These are phyloP conservation scores for Tarenaya hassleriana DNA, from an alignment of 345 rosid genomes.

Conservation along the genomic window DNA sequence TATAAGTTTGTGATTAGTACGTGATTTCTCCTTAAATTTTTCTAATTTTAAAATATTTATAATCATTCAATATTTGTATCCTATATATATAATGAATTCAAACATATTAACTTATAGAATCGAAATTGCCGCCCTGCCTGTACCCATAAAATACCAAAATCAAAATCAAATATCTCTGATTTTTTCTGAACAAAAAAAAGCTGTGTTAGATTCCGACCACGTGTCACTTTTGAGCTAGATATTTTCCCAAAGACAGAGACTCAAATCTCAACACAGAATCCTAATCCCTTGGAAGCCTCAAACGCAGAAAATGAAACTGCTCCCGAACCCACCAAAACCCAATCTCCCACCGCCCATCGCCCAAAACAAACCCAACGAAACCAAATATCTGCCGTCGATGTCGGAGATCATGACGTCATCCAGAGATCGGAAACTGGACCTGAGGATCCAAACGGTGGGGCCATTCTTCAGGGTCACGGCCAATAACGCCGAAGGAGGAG, in stretches of 20 bases:
- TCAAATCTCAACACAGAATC: conserved; percentile 4
- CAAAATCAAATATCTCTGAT: too few species aligned
- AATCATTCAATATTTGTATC: too few species aligned
- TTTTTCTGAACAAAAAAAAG: too few species aligned
- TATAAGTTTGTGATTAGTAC: too few species aligned
- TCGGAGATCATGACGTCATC: conserved; percentile 58
- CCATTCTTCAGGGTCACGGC: conserved; percentile 83
- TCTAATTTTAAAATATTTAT: too few species aligned
- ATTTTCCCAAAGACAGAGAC: neutral
- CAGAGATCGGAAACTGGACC: conserved; percentile 62
- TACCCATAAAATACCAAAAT: too few species aligned
- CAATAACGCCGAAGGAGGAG: conserved; percentile 45
- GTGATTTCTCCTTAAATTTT: too few species aligned
- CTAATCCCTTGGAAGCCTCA: too few species aligned
- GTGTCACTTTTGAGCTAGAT: conserved; percentile 8
- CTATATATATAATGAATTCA: too few species aligned
- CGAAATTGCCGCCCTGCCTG: too few species aligned
- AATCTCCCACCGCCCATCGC: conserved; percentile 17
- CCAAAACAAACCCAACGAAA: conserved; percentile 5
- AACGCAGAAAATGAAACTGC: conserved; percentile 24
- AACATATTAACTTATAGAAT: too few species aligned
- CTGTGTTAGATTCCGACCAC: conserved; percentile 15
- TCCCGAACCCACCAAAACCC: conserved; percentile 15
- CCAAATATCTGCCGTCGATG: conserved; percentile 52
- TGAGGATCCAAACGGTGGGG: conserved; percentile 61